Base-by-base conservation (phyloP, 192 early-diverging fungal genomes). In the Fimicolochytrium jonesii region DNA sequence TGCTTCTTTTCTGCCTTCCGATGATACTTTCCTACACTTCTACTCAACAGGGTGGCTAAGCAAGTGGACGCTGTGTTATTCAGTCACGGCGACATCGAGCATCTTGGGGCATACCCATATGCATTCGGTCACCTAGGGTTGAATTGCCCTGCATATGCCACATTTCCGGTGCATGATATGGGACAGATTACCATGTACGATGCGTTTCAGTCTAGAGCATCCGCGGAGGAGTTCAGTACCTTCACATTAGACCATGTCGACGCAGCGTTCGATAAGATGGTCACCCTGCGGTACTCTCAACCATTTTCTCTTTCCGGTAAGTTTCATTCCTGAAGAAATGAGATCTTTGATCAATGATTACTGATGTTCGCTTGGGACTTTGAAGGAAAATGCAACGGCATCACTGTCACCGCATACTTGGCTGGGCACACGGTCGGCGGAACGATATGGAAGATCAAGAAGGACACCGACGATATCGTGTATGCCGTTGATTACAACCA, bases 401-500 rank as follows among this genome's bases (percentile, higher is more conserved):
- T 97, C 11, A 87, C 86, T 0, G 83, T 99, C 30, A 94, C 93
- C 5, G 91, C 96, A 6, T 90, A 90, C 72, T 71, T 86, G 17
- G 96, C 94, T 2, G 96, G 94, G 7, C 94, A 97, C 65, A 87
- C 96, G 0, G 78, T 99, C 28, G 96, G 96, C 59, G 96, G 96
- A 20, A 93, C 94, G 1, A 77, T 99, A 41, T 99, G 96, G 96
- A 93, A 90, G 48, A 92, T 99, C 52, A 89, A 87, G 66, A 95
- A 93, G 61, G 93, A 93, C 50, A 87, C 90, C 15, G 93, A 98
- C 62, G 85, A 89, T 7, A 90, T 99, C 53, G 76, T 97, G 4
- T 99, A 99, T 65, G 93, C 94, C 0, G 90, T 97, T 32, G 93
- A 99, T 70, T 97, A 87, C 67, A 99, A 97, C 69, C 92, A 97